phyloP scores from a whole-genome alignment of 2,329 filamentous ascomycete genomes.

The Pyrenochaeta sp. region DNA sequence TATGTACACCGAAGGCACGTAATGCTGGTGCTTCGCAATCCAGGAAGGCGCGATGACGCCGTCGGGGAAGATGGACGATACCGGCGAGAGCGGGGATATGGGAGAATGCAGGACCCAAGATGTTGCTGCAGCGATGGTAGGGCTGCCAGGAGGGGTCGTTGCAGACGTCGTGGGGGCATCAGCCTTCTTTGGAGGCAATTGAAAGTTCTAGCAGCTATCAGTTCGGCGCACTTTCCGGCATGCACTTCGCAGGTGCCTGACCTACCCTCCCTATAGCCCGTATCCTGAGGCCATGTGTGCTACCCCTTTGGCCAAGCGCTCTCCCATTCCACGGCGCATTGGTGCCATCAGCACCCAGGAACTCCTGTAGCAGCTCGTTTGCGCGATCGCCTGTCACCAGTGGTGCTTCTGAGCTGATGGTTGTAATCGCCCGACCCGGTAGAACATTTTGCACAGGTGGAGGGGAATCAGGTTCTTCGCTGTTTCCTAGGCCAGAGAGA shows the following conservation, averaged over 20 bases:
- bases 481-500: conserved; percentile 73
- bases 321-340: conserved; percentile 72
- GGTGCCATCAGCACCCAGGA: conserved; percentile 71
- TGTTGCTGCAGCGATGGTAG: conserved; percentile 58
- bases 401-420: conserved; percentile 76
- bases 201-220: conserved; percentile 57
- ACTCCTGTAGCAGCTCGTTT: conserved; percentile 69
- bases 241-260: conserved; percentile 48
- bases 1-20: conserved; percentile 81
- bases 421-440: conserved; percentile 60
- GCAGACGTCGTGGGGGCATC: conserved; percentile 64
- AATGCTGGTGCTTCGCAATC: conserved; percentile 87
- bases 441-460: conserved; percentile 53
- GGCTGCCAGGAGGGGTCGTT: conserved; percentile 60
- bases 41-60: conserved; percentile 83
- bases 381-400: conserved; percentile 71
- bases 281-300: conserved; percentile 69
- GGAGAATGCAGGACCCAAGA: conserved; percentile 80
- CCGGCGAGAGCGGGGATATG: conserved; percentile 86
- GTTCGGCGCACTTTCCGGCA: conserved; percentile 16
- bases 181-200: conserved; percentile 69
- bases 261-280: conserved; percentile 82
- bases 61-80: conserved; percentile 86
- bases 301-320: conserved; percentile 57
- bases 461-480: conserved; percentile 50